Evolutionary conservation across 805 yeast genomes (phyloP), one percentile per base, ranked within the genome.

Genomic region (Nakazawaea molendinolei): DNA sequence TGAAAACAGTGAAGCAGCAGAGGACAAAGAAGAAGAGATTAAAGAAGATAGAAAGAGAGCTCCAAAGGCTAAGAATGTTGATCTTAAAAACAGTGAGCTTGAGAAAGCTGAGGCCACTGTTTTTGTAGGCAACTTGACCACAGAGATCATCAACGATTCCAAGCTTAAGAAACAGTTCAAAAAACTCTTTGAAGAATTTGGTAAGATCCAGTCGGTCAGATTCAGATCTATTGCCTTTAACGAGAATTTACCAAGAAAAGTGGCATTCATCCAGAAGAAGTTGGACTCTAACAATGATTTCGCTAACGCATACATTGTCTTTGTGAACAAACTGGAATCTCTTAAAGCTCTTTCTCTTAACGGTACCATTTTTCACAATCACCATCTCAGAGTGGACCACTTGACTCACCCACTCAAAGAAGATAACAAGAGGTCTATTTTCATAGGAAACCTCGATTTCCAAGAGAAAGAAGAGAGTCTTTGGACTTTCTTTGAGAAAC

Each of bases 391-490:
- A 52, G 90, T 90, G 9, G 98, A 92, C 56, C 87, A 87, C 40
- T 83, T 89, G n/a, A 74, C 94, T 0, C 95, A 87, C 55, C 97
- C 98, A 15, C 67, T 86, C 12, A 76, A 79, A 44, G 87, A 84
- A 50, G 95, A 86, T 48, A 79, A 81, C 56, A 82, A 79, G 52
- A 71, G 87, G 40, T 79, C 90, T 16, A 74, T 92, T 17, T 92
- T 92, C 53, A 86, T 92, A 15, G 99, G 99, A 20, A 90, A 92
- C 57, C 65, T 92, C 43, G 95, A 86, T 53, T 92, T 92, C 53
- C 95, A 86, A 56, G 95, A 86, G 55, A 73, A 73, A 41, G 99
- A 92, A 58, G 98, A 92, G 56, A 69, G 76, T 23, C 65, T 92
- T 23, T 92, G 95, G 95, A 70, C 66, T 36, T 86, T 80, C 55